Percentiles rank a stretch among this genome's conserved stretches.
phyloP scores from a whole-genome alignment of 2,329 filamentous ascomycete species.

The Exophiala phaeomuriformis region DNA sequence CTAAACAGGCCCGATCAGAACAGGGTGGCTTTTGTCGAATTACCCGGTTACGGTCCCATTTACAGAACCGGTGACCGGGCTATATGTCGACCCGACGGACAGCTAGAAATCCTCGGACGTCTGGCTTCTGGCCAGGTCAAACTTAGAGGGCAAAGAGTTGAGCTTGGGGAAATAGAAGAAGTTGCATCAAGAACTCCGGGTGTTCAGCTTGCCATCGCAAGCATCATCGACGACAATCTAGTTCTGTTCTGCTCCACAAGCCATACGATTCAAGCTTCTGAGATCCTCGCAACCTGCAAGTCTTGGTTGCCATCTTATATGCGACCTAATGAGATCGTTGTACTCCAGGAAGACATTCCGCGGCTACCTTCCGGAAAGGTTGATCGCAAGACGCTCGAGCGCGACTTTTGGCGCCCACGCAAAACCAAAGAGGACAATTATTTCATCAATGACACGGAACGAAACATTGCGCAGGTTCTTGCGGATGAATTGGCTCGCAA shows the following conservation, averaged over 20 bases:
- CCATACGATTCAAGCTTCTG: constrained; percentile 33
- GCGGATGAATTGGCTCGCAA: constrained; percentile 37
- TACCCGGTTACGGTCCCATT: constrained; percentile 56
- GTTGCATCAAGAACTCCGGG: constrained; percentile 54
- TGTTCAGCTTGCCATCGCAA: constrained; percentile 59
- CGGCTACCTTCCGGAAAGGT: constrained; percentile 77
- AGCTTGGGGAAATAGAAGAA: constrained; percentile 72
- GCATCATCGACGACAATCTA: constrained; percentile 61
- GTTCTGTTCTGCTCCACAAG: constrained; percentile 65
- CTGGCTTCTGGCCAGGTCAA: constrained; percentile 78
- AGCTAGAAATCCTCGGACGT: constrained; percentile 75
- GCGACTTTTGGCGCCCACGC: constrained; percentile 18
- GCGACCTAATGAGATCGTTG: constrained; percentile 66
- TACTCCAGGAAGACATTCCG: constrained; percentile 56
- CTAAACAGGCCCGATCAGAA: constrained; percentile 76
- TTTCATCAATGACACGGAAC: constrained; percentile 18
- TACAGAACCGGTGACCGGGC: constrained; percentile 86
- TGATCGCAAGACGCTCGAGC: constrained; percentile 58
- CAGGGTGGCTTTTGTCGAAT: constrained; percentile 59
- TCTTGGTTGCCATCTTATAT: constrained; percentile 76
- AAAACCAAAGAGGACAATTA: background rate
- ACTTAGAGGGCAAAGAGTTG: constrained; percentile 72
- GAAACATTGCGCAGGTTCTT: constrained; percentile 38
- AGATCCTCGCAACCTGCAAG: constrained; percentile 54
- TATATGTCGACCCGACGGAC: constrained; percentile 57